Percentiles rank a stretch among this genome's conserved stretches.
phyloP scores from a whole-genome alignment of 1,284 basidiomycete genomes.

The Lentinula novae-zelandiae region DNA sequence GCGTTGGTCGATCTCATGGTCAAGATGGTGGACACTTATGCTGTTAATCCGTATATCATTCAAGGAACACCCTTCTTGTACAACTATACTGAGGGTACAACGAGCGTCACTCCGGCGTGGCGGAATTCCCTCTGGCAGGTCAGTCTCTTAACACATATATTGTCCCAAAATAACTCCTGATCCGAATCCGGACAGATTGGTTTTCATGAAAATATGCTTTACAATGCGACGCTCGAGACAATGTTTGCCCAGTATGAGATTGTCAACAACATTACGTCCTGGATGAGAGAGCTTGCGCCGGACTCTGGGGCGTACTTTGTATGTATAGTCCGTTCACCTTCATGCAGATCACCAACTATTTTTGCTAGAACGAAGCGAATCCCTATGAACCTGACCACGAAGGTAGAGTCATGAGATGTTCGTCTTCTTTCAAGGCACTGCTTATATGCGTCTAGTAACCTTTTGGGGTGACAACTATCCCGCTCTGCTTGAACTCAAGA shows the following conservation, averaged over 20 bases:
- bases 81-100: constrained; percentile 33
- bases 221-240: constrained; percentile 33
- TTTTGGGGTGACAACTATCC: constrained; percentile 56
- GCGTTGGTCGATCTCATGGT: constrained; percentile 24
- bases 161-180: background rate
- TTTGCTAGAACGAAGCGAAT: constrained; percentile 50
- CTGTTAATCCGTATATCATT: constrained; percentile 25
- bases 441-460: constrained; percentile 25
- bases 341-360: constrained; percentile 6
- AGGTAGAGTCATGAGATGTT: constrained; percentile 23
- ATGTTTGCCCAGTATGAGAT: constrained; percentile 26
- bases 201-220: constrained; percentile 28
- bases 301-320: constrained; percentile 49
- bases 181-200: constrained; percentile 18
- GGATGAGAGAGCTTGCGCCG: constrained; percentile 42
- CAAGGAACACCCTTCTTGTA: constrained; percentile 38
- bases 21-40: constrained; percentile 21
- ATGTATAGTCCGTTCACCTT: constrained; percentile 17
- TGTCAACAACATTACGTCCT: constrained; percentile 32
- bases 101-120: constrained; percentile 47
- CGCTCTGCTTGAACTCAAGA: constrained; percentile 43
- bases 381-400: constrained; percentile 52
- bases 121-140: constrained; percentile 45
- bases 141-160: constrained; percentile 21
- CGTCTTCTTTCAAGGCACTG: background rate